phyloP scores from a whole-genome alignment of 2,329 filamentous ascomycete genomes.

The Malbranchea zuffiana region DNA sequence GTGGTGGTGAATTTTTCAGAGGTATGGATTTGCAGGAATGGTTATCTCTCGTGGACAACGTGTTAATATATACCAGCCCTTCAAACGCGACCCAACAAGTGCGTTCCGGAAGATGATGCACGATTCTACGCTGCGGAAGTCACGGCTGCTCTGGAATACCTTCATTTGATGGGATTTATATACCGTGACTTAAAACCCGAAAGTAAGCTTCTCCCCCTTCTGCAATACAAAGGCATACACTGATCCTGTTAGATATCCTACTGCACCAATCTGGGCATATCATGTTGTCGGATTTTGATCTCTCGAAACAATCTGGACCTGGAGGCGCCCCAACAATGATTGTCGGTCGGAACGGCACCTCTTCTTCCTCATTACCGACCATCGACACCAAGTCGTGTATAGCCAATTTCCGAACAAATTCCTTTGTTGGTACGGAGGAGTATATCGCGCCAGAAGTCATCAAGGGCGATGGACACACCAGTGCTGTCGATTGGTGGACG shows the following conservation, averaged over 20 bases:
- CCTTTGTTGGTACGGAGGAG: slow-evolving; percentile 95
- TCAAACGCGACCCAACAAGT: slow-evolving; percentile 93
- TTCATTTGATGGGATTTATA: slow-evolving; percentile 98
- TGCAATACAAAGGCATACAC: slow-evolving; percentile 3
- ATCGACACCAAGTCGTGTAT: slow-evolving; percentile 99
- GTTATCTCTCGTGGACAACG: not conserved
- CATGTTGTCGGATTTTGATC: slow-evolving; percentile 97
- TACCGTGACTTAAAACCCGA: slow-evolving; percentile 97
- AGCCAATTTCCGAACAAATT: slow-evolving; percentile 95
- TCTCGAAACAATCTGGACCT: slow-evolving; percentile 93
- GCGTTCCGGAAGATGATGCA: slow-evolving; percentile 90
- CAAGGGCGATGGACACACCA: slow-evolving; percentile 95
- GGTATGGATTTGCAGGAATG: slow-evolving; percentile 25
- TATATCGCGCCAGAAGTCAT: slow-evolving; percentile 99
- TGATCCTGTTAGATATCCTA: slow-evolving; percentile 62
- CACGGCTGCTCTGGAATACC: slow-evolving; percentile 87
- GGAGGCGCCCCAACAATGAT: slow-evolving; percentile 98
- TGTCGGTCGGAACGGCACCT: slow-evolving; percentile 76
- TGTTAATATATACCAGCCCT: slow-evolving; percentile 46
- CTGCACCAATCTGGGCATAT: slow-evolving; percentile 99
- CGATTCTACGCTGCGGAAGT: slow-evolving; percentile 97
- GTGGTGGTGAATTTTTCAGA: slow-evolving; percentile 94
- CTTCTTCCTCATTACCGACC: slow-evolving; percentile 77
- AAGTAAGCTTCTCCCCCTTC: slow-evolving; percentile 49
- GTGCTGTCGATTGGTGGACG: slow-evolving; percentile 99